Conservation (phyloP, 208 protist genomes). For the Leishmania tropica region DNA sequence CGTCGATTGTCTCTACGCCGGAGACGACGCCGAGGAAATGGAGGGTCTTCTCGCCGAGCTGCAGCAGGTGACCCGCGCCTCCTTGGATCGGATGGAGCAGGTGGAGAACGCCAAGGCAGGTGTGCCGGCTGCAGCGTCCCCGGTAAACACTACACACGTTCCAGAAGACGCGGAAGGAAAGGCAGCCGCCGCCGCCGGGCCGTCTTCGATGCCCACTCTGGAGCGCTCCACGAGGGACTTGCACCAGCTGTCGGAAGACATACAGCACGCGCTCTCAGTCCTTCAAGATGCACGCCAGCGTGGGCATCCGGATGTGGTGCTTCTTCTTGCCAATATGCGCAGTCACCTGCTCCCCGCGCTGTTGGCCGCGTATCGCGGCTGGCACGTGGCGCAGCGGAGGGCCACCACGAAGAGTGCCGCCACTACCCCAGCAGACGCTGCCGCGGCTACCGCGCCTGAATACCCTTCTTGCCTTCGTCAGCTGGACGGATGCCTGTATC, state of each 20-base stretch:
- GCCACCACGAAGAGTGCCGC: not conserved
- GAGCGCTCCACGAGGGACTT: not conserved
- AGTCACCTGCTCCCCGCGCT: slow-evolving; percentile 20
- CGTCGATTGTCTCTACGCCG: slow-evolving; percentile 13
- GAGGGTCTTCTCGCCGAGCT: slow-evolving; percentile 10
- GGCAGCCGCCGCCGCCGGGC: not conserved
- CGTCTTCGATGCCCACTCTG: not conserved
- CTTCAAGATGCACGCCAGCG: slow-evolving; percentile 19
- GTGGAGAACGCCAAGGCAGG: not conserved
- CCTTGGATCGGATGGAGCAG: slow-evolving; percentile 1
- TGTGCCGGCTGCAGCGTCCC: no score
- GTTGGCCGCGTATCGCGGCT: slow-evolving; percentile 20
- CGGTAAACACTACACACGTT: not conserved
- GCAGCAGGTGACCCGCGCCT: not conserved
- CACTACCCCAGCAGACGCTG: not conserved
- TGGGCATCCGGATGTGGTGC: not conserved
- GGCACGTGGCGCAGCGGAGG: slow-evolving; percentile 5
- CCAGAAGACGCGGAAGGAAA: not conserved
- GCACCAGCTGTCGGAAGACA: slow-evolving; percentile 7
- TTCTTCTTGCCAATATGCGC: slow-evolving; percentile 19
- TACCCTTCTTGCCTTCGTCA: slow-evolving; percentile 7
- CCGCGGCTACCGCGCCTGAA: not conserved
- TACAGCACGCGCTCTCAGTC: slow-evolving; percentile 10
- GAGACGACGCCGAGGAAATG: slow-evolving; percentile 16
- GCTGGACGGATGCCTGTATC: slow-evolving; percentile 27